These are phyloP conservation scores for Cucumis variabilis DNA, from an alignment of 331 rosid genomes.

Conservation along the genomic window DNA sequence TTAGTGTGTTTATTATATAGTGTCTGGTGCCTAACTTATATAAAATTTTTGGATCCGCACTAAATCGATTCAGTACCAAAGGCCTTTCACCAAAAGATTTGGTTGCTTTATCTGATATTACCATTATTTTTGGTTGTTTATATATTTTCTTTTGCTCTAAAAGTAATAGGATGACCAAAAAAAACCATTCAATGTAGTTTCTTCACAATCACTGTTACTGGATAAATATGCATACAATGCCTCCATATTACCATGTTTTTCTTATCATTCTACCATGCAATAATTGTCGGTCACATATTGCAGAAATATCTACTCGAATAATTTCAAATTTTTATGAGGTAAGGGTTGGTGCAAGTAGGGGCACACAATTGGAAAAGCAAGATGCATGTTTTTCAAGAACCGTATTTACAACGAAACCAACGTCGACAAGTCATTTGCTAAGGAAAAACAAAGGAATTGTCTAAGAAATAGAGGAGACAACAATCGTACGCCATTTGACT, in stretches of 20 bases:
- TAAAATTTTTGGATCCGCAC: too few species aligned
- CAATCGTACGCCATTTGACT: conserved; percentile 58
- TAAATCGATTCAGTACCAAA: conserved; percentile 43
- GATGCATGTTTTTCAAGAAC: conserved; percentile 58
- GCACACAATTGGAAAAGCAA: conserved; percentile 57
- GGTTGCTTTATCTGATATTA: conserved; percentile 88
- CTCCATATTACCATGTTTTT: too few species aligned
- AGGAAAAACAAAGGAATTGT: conserved; percentile 46
- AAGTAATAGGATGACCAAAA: neutral
- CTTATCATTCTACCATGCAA: too few species aligned
- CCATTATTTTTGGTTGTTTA: neutral
- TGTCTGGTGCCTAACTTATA: too few species aligned
- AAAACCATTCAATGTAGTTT: neutral
- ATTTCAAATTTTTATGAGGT: too few species aligned
- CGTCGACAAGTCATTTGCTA: conserved; percentile 64
- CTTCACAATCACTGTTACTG: neutral
- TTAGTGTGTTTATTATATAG: too few species aligned
- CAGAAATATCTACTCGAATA: too few species aligned
- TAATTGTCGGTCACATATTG: too few species aligned
- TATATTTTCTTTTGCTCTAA: neutral
- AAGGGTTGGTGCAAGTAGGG: conserved; percentile 48
- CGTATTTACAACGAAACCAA: conserved; percentile 63
- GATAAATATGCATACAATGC: too few species aligned
- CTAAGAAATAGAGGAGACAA: conserved; percentile 57
- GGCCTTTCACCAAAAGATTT: conserved; percentile 72